Percentiles rank a stretch among this genome's conserved stretches.
Evolutionary conservation across 192 early-diverging fungal species (phyloP).

Genomic region (Backusella psychrophila): DNA sequence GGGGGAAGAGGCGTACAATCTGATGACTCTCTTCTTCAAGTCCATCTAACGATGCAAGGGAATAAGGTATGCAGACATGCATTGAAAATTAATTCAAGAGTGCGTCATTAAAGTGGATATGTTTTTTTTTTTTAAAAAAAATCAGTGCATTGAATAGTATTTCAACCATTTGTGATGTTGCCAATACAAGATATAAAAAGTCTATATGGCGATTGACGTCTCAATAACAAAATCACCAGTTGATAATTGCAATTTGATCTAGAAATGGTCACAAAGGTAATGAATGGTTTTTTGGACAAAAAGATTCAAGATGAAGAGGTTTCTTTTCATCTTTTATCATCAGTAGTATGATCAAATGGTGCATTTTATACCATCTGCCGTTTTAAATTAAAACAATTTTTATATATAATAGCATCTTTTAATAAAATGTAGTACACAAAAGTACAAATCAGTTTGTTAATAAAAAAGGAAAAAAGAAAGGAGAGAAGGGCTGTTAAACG

Average conservation of each 20-base stretch:
- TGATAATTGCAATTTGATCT: background rate
- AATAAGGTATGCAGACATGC: background rate
- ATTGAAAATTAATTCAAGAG: background rate
- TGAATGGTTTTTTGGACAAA: background rate
- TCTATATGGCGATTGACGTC: background rate
- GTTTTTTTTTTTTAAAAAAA: background rate
- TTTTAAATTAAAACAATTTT: background rate
- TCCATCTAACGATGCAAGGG: background rate
- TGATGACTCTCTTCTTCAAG: background rate
- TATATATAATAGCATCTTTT: background rate
- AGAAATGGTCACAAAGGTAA: background rate
- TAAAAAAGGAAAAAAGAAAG: background rate
- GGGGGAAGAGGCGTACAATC: too few species aligned
- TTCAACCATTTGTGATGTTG: too few species aligned
- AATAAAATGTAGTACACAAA: background rate
- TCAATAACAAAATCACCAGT: background rate
- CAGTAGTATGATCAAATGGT: slow-evolving; percentile 3
- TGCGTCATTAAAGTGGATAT: background rate
- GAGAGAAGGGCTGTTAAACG: background rate
- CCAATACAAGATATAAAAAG: background rate
- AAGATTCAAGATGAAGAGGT: background rate
- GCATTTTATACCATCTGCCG: background rate
- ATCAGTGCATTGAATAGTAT: background rate
- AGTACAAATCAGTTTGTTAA: background rate
- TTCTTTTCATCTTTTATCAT: background rate